Evolutionary conservation across 1,139 yeast species (phyloP), one percentile per base, ranked within the genome.

Genomic region (Nadsonia starkeyi-henricii): DNA sequence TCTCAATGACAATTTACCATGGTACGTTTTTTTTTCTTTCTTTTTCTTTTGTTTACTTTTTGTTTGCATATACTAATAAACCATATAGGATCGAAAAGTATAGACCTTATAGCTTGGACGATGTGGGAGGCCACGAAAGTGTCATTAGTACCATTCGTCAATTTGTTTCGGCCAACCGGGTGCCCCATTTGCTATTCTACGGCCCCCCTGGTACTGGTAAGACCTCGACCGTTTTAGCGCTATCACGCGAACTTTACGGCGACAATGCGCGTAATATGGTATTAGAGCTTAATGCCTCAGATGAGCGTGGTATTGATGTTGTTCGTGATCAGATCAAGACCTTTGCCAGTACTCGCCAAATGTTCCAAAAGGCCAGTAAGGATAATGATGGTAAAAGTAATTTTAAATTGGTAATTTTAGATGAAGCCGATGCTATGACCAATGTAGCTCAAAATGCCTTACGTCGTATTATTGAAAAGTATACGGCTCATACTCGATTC

Each of bases 381-480:
- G 33, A 28, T 36, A 41, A 36, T 15, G 37, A 45, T 37, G 37
- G 45, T 23, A 63, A 71, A 20, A 66, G 68, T 51, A 88, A 91
- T 17, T 91, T 89, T 72, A 93, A 93, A 61, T 71, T 93, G 56
- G 83, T 93, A 52, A 86, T 93, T 37, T 71, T 93, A 55, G 99
- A 93, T 68, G 99, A 93, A 67, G 98, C 98, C 0, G 98, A 93
- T 66, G 95, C 98, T 44, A 93, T 93, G 98, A 91, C 99, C 1
- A 81, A 84, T 52, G 95, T 84, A 9, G 98, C 99, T 0, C 96
- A 93, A 64, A 91, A 91, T 62, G 96, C 98, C 1, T 70, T 93
- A 54, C 76, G 99, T 65, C 71, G 99, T 47, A 68, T 78, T 58
- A 93, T 93, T 64, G 99, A 93, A 64, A 88, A 85, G 62, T 91